Evolutionary conservation across 768 basidiomycete species (phyloP), one percentile per base, ranked within the genome.

Genomic region (Rhizopogon roseolus): DNA sequence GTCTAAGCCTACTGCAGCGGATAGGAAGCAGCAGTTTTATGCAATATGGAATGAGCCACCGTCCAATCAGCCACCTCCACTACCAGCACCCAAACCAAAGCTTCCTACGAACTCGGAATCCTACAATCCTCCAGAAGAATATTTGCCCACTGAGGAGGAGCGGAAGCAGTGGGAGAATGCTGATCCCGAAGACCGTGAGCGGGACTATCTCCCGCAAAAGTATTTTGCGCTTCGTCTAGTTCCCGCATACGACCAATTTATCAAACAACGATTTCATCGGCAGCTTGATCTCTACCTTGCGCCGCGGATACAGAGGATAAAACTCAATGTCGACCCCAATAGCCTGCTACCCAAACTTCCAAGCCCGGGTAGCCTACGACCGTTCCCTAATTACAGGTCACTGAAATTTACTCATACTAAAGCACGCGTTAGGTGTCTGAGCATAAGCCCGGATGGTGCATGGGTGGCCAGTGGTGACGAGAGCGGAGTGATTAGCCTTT

Each of bases 51-150:
- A 85, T 32, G 84, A 90, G 58, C 76, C 81, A 16, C 77, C 87
- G n/a, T 79, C 87, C 1, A 75, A 76, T 3, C 86, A 90, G 60
- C 77, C 88, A 1, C 93, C 97, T 52, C 92, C 93, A 29, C 84
- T 94, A 57, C 90, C 95, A 32, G 95, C 97, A 10, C 97, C 97
- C 1, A 97, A 98, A 70, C 82, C 84, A 2, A 79, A 81, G 14
- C 83, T 97, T 1, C 97, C 97, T 3, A 90, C 85, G 11, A 89
- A 98, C 60, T 84, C 88, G n/a, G 95, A 98, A 71, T 98, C 96
- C 0, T 99, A 98, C 70, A 99, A 99, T 66, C 97, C 97, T 32
- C 97, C 97, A 6, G 92, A 86, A 63, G 97, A 99, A 73, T 98
- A 98, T 69, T 79, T 99, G 7, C 92, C 90, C 5, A 86, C 89